Base-by-base conservation (phyloP, 2,329 filamentous ascomycete genomes). In the Penicillium sp. region DNA sequence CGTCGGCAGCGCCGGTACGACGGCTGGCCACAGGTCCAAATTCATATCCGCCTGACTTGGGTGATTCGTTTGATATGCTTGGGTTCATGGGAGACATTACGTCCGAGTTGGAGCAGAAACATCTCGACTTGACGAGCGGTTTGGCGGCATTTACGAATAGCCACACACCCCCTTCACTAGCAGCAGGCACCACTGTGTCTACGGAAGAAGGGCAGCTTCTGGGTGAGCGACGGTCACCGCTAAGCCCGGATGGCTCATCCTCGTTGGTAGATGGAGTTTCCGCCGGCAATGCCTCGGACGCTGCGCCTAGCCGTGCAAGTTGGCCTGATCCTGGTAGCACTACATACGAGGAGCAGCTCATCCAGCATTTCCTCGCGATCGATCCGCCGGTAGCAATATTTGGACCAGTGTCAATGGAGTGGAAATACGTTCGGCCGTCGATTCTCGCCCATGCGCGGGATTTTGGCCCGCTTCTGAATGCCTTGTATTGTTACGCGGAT, bases 51-150 rank as follows among this genome's bases (percentile, higher is more conserved):
- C 37, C 59, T n/a, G 67, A 68, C 19, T 55, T 70, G 11, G 52
- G 62, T 7, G 63, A 64, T 7, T 62, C 68, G 6, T 75, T 76
- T 55, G 74, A 76, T 56, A 75, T 76, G 67, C 70, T 75, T n/a
- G 66, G 69, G 2, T 75, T 76, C 42, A 76, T 76, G 55, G 73
- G 74, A n/a, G 74, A 70, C 2, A 74, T 76, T 11, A 75, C 72
- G 3, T 74, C 72, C 2, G 74, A 75, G 45, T 61, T 76, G 26
- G 69, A 75, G 38, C 74, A 75, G 55, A 76, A 73, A 55, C 74
- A 76, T 55, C 60, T 71, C 5, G 71, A 75, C 48, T 56, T 76
- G 59, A 71, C 69, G 0, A 70, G 69, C 33, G 65, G 71, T 0
- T 52, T 61, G 8, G 46, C 60, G 1, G 64, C 63, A 2, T 69